Evolutionary conservation across 2,329 filamentous ascomycete species (phyloP).

Genomic region (Talaromyces sp.): DNA sequence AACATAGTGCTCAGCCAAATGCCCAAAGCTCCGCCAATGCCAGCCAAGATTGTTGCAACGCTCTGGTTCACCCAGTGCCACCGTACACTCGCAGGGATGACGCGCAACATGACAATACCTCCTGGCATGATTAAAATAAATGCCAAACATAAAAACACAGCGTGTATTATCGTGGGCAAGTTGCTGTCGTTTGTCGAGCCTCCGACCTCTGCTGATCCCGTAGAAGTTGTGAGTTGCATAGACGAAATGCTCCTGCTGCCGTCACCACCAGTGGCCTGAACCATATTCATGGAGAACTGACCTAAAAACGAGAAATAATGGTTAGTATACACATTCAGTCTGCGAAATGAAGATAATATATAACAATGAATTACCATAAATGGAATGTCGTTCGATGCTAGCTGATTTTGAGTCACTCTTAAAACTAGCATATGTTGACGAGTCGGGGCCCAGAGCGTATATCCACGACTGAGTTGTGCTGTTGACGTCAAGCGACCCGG

Average conservation of each 20-base stretch:
- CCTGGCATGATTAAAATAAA: conserved; percentile 17
- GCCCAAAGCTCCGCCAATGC: conserved; percentile 36
- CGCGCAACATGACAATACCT: conserved; percentile 16
- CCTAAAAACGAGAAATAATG: conserved; percentile 2
- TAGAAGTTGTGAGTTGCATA: conserved; percentile 9
- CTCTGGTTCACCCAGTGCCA: conserved; percentile 38
- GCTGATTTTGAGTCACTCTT: conserved; percentile 15
- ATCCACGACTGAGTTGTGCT: conserved; percentile 16
- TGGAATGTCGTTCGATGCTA: conserved; percentile 16
- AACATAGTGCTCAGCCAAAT: conserved; percentile 32
- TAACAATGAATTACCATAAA: conserved; percentile 12
- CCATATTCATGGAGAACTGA: conserved; percentile 15
- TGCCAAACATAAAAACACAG: conserved; percentile 11
- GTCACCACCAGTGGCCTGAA: conserved; percentile 15
- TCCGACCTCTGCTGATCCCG: conserved; percentile 11
- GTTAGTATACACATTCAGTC: background rate
- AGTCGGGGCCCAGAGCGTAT: conserved; percentile 15
- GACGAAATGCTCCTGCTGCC: conserved; percentile 6
- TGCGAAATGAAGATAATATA: background rate
- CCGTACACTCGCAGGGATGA: conserved; percentile 15
- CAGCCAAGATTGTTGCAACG: conserved; percentile 30
- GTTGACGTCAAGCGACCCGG: conserved; percentile 14
- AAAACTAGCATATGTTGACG: conserved; percentile 4
- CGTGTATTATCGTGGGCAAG: conserved; percentile 18
- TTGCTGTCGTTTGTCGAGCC: conserved; percentile 13